Evolutionary conservation across 2,329 filamentous ascomycete genomes (phyloP), one percentile per base, ranked within the genome.

Genomic region (Fusarium paranaense): DNA sequence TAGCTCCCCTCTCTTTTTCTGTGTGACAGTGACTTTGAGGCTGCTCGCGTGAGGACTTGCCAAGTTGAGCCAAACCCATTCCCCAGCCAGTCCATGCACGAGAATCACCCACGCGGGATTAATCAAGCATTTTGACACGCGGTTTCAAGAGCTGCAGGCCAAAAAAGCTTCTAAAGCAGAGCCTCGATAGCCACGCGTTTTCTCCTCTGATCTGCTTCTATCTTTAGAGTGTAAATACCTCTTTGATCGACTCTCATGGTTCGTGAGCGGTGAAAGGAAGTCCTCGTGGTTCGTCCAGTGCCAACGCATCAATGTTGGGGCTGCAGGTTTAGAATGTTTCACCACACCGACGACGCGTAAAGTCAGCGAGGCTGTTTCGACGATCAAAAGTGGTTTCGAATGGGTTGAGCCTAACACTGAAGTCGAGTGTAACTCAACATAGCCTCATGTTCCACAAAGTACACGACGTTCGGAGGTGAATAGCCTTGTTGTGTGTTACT

Each of bases 101-200:
- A 38, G 42, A n/a, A 62, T 54, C 22, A 13, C 45, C 60, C 60
- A 62, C 45, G 42, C 42, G 60, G 32, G 35, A 56, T 63, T 25
- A 18, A 32, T 47, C 30, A 20, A 58, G 47, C 47, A 27, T 38
- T 56, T 45, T 35, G 38, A 45, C 47, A 37, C n/a, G 3, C n/a
- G 6, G 35, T 40, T 42, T 30, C 5, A 10, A 63, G 25, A 62
- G 64, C 67, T 74, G 71, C 67, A 69, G 25, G 69, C 40, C 35
- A 25, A 65, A 32, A 47, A 22, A 27, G 6, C 32, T 56, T 22
- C 11, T 16, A 50, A 16, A 50, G 50, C 71, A 62, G 58, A 74
- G 71, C 71, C 71, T 74, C 71, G n/a, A 22, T 72, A 66, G 64
- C 59, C 68, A 74, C 72, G 72, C 72, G 72, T 74, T 66, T 40